Percentiles rank a stretch among this genome's conserved stretches.
phyloP scores from a whole-genome alignment of 163 green algal genomes.

The Chlorella variabilis region DNA sequence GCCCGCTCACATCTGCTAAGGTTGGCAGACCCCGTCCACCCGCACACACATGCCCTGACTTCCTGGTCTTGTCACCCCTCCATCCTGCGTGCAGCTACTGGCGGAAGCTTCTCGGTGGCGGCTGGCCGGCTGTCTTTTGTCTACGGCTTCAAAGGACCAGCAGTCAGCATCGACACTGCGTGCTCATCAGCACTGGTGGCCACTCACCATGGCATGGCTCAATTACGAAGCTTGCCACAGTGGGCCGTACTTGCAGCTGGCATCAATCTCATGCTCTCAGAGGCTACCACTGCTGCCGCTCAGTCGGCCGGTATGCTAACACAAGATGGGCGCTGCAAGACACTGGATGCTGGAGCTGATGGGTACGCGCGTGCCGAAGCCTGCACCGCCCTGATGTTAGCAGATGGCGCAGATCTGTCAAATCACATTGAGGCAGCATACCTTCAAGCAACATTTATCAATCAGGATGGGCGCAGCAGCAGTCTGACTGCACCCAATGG shows the following conservation, averaged over 20 bases:
- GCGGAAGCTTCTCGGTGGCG: conserved; percentile 53
- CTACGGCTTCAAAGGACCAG: conserved; percentile 59
- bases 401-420: not conserved
- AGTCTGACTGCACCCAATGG: conserved; percentile 65
- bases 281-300: conserved; percentile 45
- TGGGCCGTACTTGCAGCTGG: conserved; percentile 57
- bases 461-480: conserved; percentile 66
- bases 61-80: not conserved
- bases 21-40: too few relatives aligned
- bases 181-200: conserved; percentile 88
- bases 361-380: conserved; percentile 86
- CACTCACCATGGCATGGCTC: conserved; percentile 18
- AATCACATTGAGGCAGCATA: not conserved
- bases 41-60: too few relatives aligned
- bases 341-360: conserved; percentile 83
- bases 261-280: conserved; percentile 68
- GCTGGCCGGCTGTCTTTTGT: conserved; percentile 62
- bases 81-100: conserved; percentile 42
- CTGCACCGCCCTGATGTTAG: conserved; percentile 50
- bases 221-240: not conserved
- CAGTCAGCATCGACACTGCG: conserved; percentile 83
- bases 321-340: conserved; percentile 87
- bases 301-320: conserved; percentile 78
- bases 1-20: too few relatives aligned
- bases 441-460: conserved; percentile 35